These are phyloP conservation scores for Limonomyces culmigenus DNA, from an alignment of 1,284 basidiomycete genomes.

Conservation along the genomic window DNA sequence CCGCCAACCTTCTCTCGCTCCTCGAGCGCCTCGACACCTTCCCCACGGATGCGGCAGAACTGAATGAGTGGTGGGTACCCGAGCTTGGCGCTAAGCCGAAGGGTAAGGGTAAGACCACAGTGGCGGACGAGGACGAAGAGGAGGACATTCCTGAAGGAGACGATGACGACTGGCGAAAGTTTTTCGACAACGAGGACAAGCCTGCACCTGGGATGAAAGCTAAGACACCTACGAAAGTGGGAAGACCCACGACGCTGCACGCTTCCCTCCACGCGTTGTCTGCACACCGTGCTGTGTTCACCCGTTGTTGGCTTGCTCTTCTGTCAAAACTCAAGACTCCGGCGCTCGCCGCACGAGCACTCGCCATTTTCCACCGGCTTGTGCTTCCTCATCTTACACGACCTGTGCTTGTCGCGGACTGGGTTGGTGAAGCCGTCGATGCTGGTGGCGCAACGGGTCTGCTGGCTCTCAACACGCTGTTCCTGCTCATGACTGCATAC, in stretches of 20 bases:
- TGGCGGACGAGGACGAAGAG: constrained; percentile 15
- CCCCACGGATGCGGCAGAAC: constrained; percentile 56
- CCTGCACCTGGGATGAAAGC: constrained; percentile 20
- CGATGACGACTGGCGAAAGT: constrained; percentile 64
- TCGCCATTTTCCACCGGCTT: constrained; percentile 71
- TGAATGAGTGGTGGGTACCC: constrained; percentile 79
- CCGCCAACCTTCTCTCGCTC: constrained; percentile 56
- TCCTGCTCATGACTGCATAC: constrained; percentile 82
- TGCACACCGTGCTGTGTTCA: constrained; percentile 67
- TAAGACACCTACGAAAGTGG: constrained; percentile 19
- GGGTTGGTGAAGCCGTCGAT: constrained; percentile 69
- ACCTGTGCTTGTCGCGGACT: constrained; percentile 82
- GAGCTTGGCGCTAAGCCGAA: constrained; percentile 43
- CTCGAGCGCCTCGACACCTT: constrained; percentile 72
- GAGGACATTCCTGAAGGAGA: constrained; percentile 28
- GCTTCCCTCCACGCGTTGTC: constrained; percentile 58
- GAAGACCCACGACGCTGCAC: constrained; percentile 49
- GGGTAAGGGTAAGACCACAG: constrained; percentile 6
- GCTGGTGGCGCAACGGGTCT: constrained; percentile 80
- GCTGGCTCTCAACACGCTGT: constrained; percentile 83
- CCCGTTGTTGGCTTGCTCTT: constrained; percentile 59
- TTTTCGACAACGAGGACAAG: constrained; percentile 73
- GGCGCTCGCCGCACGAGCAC: constrained; percentile 35
- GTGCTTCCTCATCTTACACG: constrained; percentile 76
- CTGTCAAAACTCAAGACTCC: constrained; percentile 37